phyloP scores from a whole-genome alignment of 2,329 filamentous ascomycete genomes.

The Trichothecium roseum region DNA sequence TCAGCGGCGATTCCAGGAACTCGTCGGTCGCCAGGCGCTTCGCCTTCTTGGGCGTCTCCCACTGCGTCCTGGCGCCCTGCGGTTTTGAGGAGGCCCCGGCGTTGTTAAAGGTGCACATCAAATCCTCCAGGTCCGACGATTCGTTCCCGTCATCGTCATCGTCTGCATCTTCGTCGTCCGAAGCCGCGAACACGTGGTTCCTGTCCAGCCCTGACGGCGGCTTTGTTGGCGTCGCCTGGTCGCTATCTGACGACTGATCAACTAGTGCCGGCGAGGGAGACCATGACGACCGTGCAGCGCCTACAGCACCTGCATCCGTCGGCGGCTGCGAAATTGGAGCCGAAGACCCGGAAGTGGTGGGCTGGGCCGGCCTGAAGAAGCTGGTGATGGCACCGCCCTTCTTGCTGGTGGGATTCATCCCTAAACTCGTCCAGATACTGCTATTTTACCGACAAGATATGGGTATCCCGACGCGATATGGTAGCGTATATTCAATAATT shows the following conservation, averaged over 20 bases:
- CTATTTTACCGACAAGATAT: no score
- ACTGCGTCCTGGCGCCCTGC: conserved; percentile 10
- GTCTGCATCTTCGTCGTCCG: conserved; percentile 46
- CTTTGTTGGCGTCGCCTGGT: not conserved
- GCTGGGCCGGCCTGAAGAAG: conserved; percentile 1
- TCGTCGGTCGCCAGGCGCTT: conserved; percentile 32
- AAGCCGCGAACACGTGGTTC: conserved; percentile 5
- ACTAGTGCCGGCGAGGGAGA: not conserved
- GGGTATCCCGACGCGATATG: no score
- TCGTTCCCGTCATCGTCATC: conserved; percentile 42
- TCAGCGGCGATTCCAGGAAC: conserved; percentile 34
- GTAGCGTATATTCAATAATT: no score
- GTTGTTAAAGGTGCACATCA: conserved; percentile 24
- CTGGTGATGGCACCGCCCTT: conserved; percentile 1
- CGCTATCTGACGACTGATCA: not conserved
- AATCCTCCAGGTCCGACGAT: conserved; percentile 46
- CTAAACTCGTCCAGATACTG: no score
- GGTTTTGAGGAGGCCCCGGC: not conserved
- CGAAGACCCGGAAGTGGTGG: not conserved
- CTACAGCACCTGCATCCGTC: no score
- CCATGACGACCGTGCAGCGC: not conserved
- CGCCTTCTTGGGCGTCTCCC: conserved; percentile 30
- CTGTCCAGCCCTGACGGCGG: not conserved
- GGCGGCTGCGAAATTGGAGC: no score
- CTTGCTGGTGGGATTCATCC: not conserved